Conservation (phyloP, 805 yeast genomes). For the Candida piceae region DNA sequence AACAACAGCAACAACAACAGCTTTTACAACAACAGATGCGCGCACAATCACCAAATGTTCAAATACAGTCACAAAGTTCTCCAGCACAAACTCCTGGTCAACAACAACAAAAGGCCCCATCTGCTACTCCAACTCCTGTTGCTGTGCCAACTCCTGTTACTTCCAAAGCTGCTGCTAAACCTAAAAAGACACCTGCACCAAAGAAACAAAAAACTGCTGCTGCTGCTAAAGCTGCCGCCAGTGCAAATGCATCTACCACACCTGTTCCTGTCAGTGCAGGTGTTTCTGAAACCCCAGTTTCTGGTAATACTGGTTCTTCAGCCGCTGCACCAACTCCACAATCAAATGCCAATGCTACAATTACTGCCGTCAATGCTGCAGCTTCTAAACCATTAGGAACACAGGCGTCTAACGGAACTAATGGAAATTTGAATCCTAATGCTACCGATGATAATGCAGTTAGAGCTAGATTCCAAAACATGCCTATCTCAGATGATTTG, state of each 20-base stretch:
- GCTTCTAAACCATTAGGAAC: constrained; percentile 26
- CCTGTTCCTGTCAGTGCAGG: constrained; percentile 2
- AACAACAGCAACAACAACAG: constrained; percentile 5
- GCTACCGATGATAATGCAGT: constrained; percentile 33
- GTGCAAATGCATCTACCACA: constrained; percentile 7
- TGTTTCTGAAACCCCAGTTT: not conserved
- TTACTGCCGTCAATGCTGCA: constrained; percentile 46
- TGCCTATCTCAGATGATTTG: constrained; percentile 67
- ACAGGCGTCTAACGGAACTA: not conserved
- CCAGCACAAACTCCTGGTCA: constrained; percentile 4
- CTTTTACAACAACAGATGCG: constrained; percentile 9
- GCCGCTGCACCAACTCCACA: constrained; percentile 2
- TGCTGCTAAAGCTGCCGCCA: constrained; percentile 5
- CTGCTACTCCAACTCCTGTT: constrained; percentile 1
- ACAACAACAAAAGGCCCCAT: constrained; percentile 8
- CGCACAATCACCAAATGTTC: constrained; percentile 12
- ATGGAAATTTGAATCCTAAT: not conserved
- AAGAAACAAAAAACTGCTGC: constrained; percentile 2
- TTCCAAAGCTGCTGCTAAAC: constrained; percentile 1
- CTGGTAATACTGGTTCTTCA: not conserved
- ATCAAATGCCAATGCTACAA: constrained; percentile 28
- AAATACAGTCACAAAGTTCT: constrained; percentile 6
- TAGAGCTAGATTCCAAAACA: constrained; percentile 55
- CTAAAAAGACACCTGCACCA: not conserved
- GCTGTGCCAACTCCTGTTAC: constrained; percentile 7